These are phyloP conservation scores for Penicillium sp. DNA, from an alignment of 2,329 filamentous ascomycete genomes.

Conservation along the genomic window DNA sequence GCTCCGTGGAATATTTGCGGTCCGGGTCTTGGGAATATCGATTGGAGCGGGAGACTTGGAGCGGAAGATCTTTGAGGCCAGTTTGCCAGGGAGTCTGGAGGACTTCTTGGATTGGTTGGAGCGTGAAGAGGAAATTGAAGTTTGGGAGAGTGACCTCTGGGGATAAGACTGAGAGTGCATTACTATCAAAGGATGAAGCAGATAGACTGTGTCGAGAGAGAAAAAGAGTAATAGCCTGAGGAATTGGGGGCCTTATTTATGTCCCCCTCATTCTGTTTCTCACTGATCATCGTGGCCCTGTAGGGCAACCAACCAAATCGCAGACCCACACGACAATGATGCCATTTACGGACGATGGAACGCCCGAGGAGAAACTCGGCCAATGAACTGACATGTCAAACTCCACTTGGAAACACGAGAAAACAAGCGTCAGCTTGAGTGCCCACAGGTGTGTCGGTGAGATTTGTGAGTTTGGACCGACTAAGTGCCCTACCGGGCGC, in stretches of 20 bases:
- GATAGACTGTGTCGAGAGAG: neutral
- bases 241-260: constrained; percentile 21
- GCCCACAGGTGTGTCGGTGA: constrained; percentile 18
- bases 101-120: constrained; percentile 16
- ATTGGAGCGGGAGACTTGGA: constrained; percentile 27
- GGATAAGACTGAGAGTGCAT: constrained; percentile 21
- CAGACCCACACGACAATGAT: constrained; percentile 8
- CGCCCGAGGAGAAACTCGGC: neutral
- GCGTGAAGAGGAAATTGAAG: constrained; percentile 20
- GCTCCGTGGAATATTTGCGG: constrained; percentile 20
- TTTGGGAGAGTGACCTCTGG: constrained; percentile 22
- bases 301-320: constrained; percentile 27
- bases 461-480: constrained; percentile 3
- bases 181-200: constrained; percentile 2
- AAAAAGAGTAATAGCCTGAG: neutral
- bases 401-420: constrained; percentile 12
- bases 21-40: constrained; percentile 15
- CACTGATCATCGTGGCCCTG: constrained; percentile 6
- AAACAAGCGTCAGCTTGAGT: constrained; percentile 2
- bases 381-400: constrained; percentile 12
- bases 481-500: constrained; percentile 1
- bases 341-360: constrained; percentile 4
- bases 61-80: constrained; percentile 20
- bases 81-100: constrained; percentile 12
- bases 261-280: neutral